A percentile compares a stretch with the other conserved stretches of the same genome.
These are phyloP conservation scores for Podospora conica DNA, from an alignment of 495 filamentous ascomycete genomes.

Conservation along the genomic window DNA sequence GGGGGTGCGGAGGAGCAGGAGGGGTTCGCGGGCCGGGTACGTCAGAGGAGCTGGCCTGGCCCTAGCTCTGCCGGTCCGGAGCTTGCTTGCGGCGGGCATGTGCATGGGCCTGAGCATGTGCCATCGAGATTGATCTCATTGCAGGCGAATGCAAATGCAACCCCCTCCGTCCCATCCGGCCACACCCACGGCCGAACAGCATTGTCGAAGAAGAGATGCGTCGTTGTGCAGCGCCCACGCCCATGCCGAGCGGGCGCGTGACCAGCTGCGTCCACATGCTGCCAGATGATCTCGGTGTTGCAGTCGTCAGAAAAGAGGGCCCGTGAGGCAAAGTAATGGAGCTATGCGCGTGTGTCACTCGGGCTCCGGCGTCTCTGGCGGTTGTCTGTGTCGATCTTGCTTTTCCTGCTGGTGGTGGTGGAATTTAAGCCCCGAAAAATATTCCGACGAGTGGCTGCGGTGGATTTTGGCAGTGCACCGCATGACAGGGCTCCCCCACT, in stretches of 20 bases:
- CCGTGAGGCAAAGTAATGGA: neutral
- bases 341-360: neutral
- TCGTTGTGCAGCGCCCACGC: neutral
- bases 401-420: neutral
- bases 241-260: too few species aligned
- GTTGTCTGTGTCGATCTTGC: neutral
- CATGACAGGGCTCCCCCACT: too few species aligned
- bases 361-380: neutral
- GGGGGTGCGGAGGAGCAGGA: slow-evolving; percentile 9
- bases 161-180: neutral
- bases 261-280: neutral
- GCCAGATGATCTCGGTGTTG: neutral
- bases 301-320: neutral
- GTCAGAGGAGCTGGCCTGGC: slow-evolving; percentile 26
- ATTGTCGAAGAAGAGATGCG: too few species aligned
- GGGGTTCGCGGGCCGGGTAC: slow-evolving; percentile 17
- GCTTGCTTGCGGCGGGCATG: slow-evolving; percentile 9
- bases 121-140: neutral
- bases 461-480: neutral
- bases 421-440: neutral
- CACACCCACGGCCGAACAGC: neutral
- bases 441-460: neutral
- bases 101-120: slow-evolving; percentile 5
- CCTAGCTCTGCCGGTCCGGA: slow-evolving; percentile 20
- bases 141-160: neutral